Evolutionary conservation across 2,329 filamentous ascomycete genomes (phyloP).

Genomic region (Penicillium rolfsii): DNA sequence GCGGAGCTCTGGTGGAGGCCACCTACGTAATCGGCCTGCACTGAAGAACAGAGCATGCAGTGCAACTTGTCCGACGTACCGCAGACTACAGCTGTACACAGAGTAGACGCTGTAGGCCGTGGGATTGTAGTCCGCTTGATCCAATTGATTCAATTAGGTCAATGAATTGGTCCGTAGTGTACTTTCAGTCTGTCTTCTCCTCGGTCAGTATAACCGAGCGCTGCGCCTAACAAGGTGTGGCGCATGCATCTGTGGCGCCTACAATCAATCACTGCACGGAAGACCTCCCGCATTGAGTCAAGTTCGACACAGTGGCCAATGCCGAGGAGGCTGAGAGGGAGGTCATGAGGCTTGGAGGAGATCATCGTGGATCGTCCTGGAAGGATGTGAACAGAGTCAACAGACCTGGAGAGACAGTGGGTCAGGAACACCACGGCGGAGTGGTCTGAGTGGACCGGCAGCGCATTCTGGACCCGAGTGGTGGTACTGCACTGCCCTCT

Average conservation of each 20-base stretch:
- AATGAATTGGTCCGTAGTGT: too few relatives aligned
- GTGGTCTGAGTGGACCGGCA: slow-evolving; percentile 6
- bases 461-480: background rate
- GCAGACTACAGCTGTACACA: background rate
- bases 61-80: background rate
- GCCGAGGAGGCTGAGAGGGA: slow-evolving; percentile 8
- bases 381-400: too few relatives aligned
- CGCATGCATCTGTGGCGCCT: slow-evolving; percentile 10
- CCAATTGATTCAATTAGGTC: too few relatives aligned
- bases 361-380: background rate
- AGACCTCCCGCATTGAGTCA: background rate
- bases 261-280: background rate
- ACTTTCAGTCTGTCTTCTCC: background rate
- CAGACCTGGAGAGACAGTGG: slow-evolving; percentile 7
- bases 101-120: background rate
- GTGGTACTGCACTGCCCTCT: slow-evolving; percentile 1
- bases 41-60: background rate
- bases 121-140: background rate
- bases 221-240: slow-evolving; percentile 14
- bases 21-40: background rate
- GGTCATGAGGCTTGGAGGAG: slow-evolving; percentile 1
- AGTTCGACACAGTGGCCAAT: slow-evolving; percentile 1
- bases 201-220: background rate
- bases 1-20: background rate
- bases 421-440: slow-evolving; percentile 15